Conservation (phyloP, 306 rosid genomes). For the Cicer cuneatum region DNA sequence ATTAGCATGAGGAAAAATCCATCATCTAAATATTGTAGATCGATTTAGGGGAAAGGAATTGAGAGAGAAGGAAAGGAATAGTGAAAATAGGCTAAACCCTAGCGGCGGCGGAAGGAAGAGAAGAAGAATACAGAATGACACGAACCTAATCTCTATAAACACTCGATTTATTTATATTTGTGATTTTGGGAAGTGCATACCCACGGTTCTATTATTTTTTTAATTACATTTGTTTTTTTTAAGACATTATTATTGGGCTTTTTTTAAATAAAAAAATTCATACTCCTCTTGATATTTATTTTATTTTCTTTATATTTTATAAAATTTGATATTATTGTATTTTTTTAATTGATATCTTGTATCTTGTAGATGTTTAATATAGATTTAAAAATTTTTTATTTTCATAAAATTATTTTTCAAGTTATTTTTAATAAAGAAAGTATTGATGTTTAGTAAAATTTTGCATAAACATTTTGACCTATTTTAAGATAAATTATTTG, state of each 20-base stretch:
- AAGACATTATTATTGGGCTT: not conserved
- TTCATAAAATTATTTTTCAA: too few species aligned
- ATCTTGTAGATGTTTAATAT: too few species aligned
- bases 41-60: not conserved
- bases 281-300: too few species aligned
- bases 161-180: constrained; percentile 9
- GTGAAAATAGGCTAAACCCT: not conserved
- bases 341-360: too few species aligned
- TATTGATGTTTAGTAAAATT: too few species aligned
- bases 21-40: not conserved
- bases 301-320: too few species aligned
- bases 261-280: not conserved
- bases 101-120: not conserved
- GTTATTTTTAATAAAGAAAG: too few species aligned
- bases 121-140: not conserved
- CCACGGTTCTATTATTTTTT: not conserved
- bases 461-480: too few species aligned
- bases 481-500: too few species aligned
- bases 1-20: not conserved
- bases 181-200: not conserved
- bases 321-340: too few species aligned
- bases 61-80: not conserved
- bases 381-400: too few species aligned
- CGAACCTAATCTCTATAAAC: constrained; percentile 19
- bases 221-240: not conserved